Conservation (phyloP, 1,284 basidiomycete genomes). For the Athelia psychrophila region DNA sequence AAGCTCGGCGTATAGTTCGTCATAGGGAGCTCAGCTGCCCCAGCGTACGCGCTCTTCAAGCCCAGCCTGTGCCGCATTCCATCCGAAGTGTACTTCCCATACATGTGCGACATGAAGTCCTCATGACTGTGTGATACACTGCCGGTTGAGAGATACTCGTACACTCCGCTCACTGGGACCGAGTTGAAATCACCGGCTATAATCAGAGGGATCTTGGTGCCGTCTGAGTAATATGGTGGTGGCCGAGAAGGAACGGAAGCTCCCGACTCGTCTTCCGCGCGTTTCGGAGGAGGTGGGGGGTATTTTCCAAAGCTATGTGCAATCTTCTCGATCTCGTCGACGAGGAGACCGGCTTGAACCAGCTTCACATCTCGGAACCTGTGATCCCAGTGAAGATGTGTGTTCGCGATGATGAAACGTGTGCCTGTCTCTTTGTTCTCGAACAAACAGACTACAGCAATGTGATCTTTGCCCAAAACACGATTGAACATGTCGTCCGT, state of each 20-base stretch:
- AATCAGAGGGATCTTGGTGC: constrained; percentile 88
- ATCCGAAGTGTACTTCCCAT: constrained; percentile 91
- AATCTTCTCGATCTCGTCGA: constrained; percentile 93
- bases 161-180: constrained; percentile 84
- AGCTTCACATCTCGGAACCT: constrained; percentile 96
- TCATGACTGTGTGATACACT: constrained; percentile 73
- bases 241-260: constrained; percentile 38
- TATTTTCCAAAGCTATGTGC: constrained; percentile 83
- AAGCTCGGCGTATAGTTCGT: constrained; percentile 93
- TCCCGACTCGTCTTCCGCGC: constrained; percentile 20
- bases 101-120: constrained; percentile 92
- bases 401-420: constrained; percentile 87
- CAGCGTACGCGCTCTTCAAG: constrained; percentile 83
- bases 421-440: constrained; percentile 88
- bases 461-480: constrained; percentile 94
- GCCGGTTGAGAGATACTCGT: constrained; percentile 86
- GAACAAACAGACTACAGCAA: constrained; percentile 85
- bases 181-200: constrained; percentile 97
- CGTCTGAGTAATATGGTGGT: constrained; percentile 74
- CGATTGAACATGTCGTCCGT: constrained; percentile 99
- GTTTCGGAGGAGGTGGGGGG: constrained; percentile 53
- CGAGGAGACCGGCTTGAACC: constrained; percentile 88
- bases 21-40: constrained; percentile 60
- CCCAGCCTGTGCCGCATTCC: constrained; percentile 81
- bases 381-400: constrained; percentile 94